phyloP scores from a whole-genome alignment of 2,329 filamentous ascomycete genomes.

The Juglanconis juglandina region DNA sequence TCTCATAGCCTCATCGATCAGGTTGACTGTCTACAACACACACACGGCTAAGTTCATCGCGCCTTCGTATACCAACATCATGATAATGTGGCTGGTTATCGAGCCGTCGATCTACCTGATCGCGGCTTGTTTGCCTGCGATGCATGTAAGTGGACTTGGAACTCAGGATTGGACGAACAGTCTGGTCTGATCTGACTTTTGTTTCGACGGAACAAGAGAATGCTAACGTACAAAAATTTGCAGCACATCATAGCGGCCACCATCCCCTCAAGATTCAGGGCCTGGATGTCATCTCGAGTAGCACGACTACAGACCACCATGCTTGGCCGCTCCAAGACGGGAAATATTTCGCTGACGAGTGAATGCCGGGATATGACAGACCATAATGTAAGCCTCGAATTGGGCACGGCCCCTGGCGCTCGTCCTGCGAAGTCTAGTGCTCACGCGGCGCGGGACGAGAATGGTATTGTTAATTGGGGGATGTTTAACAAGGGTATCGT shows the following conservation, averaged over 20 bases:
- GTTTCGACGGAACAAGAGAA: not conserved
- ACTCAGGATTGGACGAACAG: too few relatives aligned
- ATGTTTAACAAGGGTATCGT: slow-evolving; percentile 6
- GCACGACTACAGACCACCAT: not conserved
- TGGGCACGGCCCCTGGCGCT: not conserved
- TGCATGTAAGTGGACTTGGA: slow-evolving; percentile 9
- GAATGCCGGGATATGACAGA: slow-evolving; percentile 8
- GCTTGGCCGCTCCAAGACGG: slow-evolving; percentile 5
- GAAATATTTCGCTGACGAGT: slow-evolving; percentile 3
- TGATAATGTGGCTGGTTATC: slow-evolving; percentile 13
- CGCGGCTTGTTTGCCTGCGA: slow-evolving; percentile 13
- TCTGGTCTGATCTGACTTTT: too few relatives aligned
- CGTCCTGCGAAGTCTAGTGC: not conserved
- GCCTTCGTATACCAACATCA: slow-evolving; percentile 9
- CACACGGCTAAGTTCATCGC: slow-evolving; percentile 12
- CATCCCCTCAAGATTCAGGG: not conserved
- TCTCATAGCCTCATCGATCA: slow-evolving; percentile 9
- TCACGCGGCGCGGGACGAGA: not conserved
- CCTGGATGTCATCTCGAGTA: slow-evolving; percentile 13
- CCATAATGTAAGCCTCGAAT: slow-evolving; percentile 3
- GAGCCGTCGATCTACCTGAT: slow-evolving; percentile 15
- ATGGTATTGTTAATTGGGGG: not conserved
- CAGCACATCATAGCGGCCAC: not conserved
- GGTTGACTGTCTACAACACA: slow-evolving; percentile 5
- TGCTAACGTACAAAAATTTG: not conserved